phyloP scores from a whole-genome alignment of 495 filamentous ascomycete species.

The Hamigera avellanea region DNA sequence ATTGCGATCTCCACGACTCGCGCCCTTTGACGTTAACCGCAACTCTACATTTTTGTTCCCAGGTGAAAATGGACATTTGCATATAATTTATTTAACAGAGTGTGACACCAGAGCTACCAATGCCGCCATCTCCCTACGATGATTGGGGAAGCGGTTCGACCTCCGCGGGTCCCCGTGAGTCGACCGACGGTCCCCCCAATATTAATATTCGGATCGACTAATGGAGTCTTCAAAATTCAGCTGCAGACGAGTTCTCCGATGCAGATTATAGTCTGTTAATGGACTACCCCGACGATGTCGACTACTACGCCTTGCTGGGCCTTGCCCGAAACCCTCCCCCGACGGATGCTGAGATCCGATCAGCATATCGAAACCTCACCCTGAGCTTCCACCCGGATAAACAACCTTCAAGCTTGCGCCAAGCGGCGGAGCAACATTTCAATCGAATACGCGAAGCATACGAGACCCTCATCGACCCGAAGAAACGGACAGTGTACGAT shows the following conservation, averaged over 20 bases:
- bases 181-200: no score
- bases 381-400: constrained; percentile 50
- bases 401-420: constrained; percentile 35
- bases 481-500: constrained; percentile 46
- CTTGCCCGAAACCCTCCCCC: constrained; percentile 32
- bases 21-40: no score
- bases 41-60: neutral
- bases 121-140: neutral
- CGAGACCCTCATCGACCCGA: constrained; percentile 42
- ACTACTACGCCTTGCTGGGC: constrained; percentile 43
- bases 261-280: constrained; percentile 2
- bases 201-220: no score
- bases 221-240: no score
- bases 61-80: neutral
- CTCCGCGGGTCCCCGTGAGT: neutral
- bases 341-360: constrained; percentile 37
- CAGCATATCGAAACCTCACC: constrained; percentile 39
- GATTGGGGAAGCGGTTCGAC: neutral
- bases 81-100: neutral
- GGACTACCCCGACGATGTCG: constrained; percentile 21
- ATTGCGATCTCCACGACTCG: no score
- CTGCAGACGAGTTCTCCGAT: neutral
- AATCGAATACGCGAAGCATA: constrained; percentile 39
- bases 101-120: neutral
- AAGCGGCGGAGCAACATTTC: constrained; percentile 37